Evolutionary conservation across 2,329 filamentous ascomycete species (phyloP), one percentile per base, ranked within the genome.

Genomic region (Drechslerella coelobrocha): DNA sequence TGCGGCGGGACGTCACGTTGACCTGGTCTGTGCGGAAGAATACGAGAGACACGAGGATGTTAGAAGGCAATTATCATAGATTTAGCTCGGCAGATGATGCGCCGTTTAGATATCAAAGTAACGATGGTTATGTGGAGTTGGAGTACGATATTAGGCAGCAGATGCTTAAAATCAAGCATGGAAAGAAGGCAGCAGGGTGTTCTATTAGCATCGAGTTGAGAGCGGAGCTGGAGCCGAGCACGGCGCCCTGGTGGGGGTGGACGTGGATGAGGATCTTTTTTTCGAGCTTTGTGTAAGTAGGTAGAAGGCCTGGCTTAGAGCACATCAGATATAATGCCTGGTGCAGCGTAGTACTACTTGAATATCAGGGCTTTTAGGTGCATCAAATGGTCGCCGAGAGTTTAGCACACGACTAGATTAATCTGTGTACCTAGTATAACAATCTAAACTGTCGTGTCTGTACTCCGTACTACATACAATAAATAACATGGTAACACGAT

Each of bases 1-100:
- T 84, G 81, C 79, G 73, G 76, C 80, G 56, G 10, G 59, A 71
- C 17, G 73, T 73, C 21, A 62, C 69, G 14, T 59, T 72, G 37
- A 34, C 47, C n/a, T 69, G 66, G 66, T 63, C 66, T 10, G 66
- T 71, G 5, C 68, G 19, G 66, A 60, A 19, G 53, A 41, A 17
- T 59, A 27, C 2, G 23, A 19, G 24, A 8, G 23, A 9, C 14
- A 27, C 23, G 12, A 27, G 7, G 47, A 27, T 51, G 14, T 23
- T 23, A 19, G 23, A 51, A 10, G 14, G 9, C 10, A 51, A 27
- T 7, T 12, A n/a, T 23, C 66, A 71, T 54, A 47, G 43, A 23
- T 69, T 68, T 47, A 60, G 50, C 26, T 54, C 51, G 27, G 51
- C 45, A 17, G 69, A 73, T 47, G 69, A 69, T 56, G 62, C 53